Base-by-base conservation (phyloP, 345 rosid genomes). In the Carallia brachiata region DNA sequence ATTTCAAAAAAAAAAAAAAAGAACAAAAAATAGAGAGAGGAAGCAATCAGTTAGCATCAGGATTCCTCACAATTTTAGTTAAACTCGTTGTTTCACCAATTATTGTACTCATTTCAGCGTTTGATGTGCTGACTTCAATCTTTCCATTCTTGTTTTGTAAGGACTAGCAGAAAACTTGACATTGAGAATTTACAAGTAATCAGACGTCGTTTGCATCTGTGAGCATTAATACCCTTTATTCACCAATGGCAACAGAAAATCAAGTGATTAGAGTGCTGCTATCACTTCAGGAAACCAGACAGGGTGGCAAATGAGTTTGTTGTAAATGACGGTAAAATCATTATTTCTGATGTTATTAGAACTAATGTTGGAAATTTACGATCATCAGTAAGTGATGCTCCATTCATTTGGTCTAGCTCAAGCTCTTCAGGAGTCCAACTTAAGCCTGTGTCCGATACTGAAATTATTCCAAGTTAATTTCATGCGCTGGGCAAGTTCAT, bases 391-490 rank as follows among this genome's bases (percentile, higher is more conserved):
- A 85, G 87, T 54, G 87, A 80, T 40, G 75, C 86, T 39, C 89
- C 95, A 0, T 87, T 86, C 79, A 76, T 88, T 52, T 95, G 98
- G 99, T 84, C 88, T 56, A 97, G 91, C 53, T 80, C 96, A 61
- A 89, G 94, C 75, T 83, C 87, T 32, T 88, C 91, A 61, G 85
- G 77, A 63, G 77, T 86, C 67, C 75, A 39, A 65, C 75, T 89
- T 56, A 82, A 79, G 76, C 91, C 99, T 23, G 44, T 73, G 70
- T 90, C 97, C n/a, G 73, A 84, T 9, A 48, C 67, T 0, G 85
- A 82, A 78, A 75, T 90, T 3, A 44, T 13, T 44, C 16, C 16
- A 13, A 15, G 50, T 44, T 16, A 13, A 44, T 44, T 17, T 13
- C 50, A 12, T 1, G 50, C 4, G 50, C 16, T 3, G 50, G 17